Conservation (phyloP, 306 rosid species). For the Dryas drummondii region DNA sequence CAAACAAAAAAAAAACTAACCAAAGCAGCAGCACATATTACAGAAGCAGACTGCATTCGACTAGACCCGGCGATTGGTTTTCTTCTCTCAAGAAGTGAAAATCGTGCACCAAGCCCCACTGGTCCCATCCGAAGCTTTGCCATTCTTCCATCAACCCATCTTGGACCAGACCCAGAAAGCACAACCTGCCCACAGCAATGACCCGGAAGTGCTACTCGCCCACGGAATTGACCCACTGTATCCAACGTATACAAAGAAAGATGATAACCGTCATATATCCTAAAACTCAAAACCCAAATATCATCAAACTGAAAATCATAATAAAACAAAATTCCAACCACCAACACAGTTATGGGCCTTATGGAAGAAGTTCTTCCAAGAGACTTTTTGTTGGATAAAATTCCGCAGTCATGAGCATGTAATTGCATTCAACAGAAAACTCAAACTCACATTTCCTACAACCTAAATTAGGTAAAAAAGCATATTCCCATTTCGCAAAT, state of each 20-base stretch:
- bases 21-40: constrained; percentile 51
- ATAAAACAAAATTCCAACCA: not conserved
- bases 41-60: constrained; percentile 31
- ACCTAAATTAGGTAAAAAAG: not conserved
- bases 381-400: not conserved
- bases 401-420: not conserved
- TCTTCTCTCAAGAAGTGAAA: constrained; percentile 13
- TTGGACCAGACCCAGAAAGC: constrained; percentile 28
- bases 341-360: not conserved
- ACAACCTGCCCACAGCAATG: not conserved
- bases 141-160: constrained; percentile 29
- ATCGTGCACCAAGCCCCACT: constrained; percentile 9
- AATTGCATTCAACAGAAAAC: not conserved
- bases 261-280: constrained; percentile 3
- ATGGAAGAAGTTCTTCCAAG: not conserved
- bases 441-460: not conserved
- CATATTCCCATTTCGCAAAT: not conserved
- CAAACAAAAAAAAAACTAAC: constrained; percentile 40
- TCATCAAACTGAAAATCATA: not conserved
- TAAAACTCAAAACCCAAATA: not conserved
- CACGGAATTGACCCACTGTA: constrained; percentile 20
- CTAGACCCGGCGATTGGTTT: constrained; percentile 13
- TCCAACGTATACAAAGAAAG: not conserved
- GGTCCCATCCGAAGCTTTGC: constrained; percentile 28
- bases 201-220: not conserved